These are phyloP conservation scores for Penicillium sumatraense DNA, from an alignment of 2,329 filamentous ascomycete genomes.

Conservation along the genomic window DNA sequence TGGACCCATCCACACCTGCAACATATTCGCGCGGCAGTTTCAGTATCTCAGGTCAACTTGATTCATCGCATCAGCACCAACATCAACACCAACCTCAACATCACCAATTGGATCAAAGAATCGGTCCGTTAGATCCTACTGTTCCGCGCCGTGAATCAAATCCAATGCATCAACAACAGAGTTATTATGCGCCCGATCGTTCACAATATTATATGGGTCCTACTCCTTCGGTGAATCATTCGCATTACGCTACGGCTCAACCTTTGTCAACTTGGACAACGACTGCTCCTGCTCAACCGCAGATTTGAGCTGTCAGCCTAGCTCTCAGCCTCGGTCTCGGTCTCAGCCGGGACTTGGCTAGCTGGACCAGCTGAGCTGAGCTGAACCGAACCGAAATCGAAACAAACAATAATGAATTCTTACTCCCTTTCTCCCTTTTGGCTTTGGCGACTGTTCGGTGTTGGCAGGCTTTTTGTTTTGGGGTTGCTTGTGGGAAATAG, in stretches of 20 bases:
- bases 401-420: too few relatives aligned
- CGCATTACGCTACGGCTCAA: slow-evolving; percentile 37
- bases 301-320: slow-evolving; percentile 36
- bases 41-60: slow-evolving; percentile 39
- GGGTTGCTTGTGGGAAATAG: too few relatives aligned
- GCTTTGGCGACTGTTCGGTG: background rate
- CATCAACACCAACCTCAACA: background rate
- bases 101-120: slow-evolving; percentile 35
- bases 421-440: background rate
- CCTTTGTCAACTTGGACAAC: slow-evolving; percentile 44
- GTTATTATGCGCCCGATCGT: slow-evolving; percentile 37
- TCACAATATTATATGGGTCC: slow-evolving; percentile 40
- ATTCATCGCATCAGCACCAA: slow-evolving; percentile 26
- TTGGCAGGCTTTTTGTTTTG: slow-evolving; percentile 11
- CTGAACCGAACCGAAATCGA: too few relatives aligned
- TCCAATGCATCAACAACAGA: slow-evolving; percentile 37
- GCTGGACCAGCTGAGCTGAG: background rate
- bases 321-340: too few relatives aligned
- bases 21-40: slow-evolving; percentile 46
- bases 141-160: slow-evolving; percentile 43
- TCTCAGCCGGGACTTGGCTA: too few relatives aligned
- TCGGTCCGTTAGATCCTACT: slow-evolving; percentile 37
- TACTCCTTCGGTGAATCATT: slow-evolving; percentile 31
- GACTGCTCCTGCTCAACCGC: slow-evolving; percentile 42
- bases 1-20: slow-evolving; percentile 42